Evolutionary conservation across 345 rosid species (phyloP).

Genomic region (Balakata baccata): DNA sequence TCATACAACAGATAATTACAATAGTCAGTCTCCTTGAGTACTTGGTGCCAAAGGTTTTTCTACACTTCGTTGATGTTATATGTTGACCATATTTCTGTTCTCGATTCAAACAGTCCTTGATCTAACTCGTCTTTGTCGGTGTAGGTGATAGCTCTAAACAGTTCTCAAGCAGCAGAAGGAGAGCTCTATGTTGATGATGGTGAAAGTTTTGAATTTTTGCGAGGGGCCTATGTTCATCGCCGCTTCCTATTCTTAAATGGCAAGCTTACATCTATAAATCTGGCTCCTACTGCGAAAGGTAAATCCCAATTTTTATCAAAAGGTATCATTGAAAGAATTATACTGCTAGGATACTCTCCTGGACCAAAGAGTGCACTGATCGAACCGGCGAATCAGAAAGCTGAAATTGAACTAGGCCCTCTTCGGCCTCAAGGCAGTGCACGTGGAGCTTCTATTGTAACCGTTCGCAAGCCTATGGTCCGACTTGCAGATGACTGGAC

Average conservation of each 20-base stretch:
- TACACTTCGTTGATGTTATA: background rate
- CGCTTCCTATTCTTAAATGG: constrained; percentile 69
- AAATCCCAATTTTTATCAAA: constrained; percentile 49
- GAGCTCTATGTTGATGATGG: constrained; percentile 96
- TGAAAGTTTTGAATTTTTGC: constrained; percentile 63
- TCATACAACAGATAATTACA: background rate
- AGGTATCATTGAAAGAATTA: constrained; percentile 71
- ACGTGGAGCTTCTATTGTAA: constrained; percentile 40
- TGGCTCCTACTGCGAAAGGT: constrained; percentile 30
- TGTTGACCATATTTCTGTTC: background rate
- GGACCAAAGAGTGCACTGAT: constrained; percentile 55
- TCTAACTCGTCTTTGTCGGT: background rate
- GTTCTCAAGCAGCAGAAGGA: constrained; percentile 82
- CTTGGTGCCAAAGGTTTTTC: background rate
- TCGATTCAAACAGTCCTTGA: background rate
- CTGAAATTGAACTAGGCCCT: constrained; percentile 64
- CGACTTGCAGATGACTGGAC: constrained; percentile 80
- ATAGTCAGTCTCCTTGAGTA: background rate
- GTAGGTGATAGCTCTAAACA: constrained; percentile 90
- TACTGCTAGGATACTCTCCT: constrained; percentile 54
- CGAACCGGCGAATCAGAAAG: constrained; percentile 62
- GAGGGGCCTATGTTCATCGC: constrained; percentile 77
- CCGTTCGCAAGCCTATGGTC: constrained; percentile 81
- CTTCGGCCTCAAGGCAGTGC: constrained; percentile 41
- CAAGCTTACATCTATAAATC: constrained; percentile 54